Conservation (phyloP, 352 stramenopile genomes). For the Globisporangium apiculatum region DNA sequence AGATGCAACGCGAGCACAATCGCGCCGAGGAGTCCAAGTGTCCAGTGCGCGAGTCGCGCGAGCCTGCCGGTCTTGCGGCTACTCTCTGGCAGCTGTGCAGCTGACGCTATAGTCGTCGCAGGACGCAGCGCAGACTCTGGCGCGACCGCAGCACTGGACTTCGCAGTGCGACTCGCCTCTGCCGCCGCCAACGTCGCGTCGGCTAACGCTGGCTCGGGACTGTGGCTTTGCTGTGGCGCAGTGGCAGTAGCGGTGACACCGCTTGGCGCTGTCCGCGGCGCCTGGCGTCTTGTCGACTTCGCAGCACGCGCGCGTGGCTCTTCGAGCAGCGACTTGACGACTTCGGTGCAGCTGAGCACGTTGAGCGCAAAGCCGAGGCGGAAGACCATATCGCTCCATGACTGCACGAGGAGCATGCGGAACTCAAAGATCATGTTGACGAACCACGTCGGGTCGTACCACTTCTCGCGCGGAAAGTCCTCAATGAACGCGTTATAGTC, state of each 20-base stretch:
- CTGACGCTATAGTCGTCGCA: too few relatives aligned
- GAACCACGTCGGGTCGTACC: conserved; percentile 21
- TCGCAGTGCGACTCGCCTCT: too few relatives aligned
- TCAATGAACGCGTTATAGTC: conserved; percentile 4
- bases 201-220: too few relatives aligned
- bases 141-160: too few relatives aligned
- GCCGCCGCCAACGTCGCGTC: too few relatives aligned
- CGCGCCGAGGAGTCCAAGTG: conserved; percentile 13
- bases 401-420: conserved; percentile 19
- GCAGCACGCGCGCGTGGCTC: background rate
- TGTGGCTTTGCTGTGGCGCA: too few relatives aligned
- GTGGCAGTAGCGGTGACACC: background rate
- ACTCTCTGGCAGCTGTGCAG: too few relatives aligned
- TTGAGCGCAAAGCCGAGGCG: conserved; percentile 29
- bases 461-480: conserved; percentile 8
- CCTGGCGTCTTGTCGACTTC: background rate
- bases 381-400: conserved; percentile 24
- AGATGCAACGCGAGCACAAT: conserved; percentile 16
- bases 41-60: background rate
- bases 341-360: conserved; percentile 23
- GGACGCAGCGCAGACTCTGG: too few relatives aligned
- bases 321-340: conserved; percentile 23
- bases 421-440: conserved; percentile 20
- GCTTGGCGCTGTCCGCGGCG: background rate
- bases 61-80: too few relatives aligned